Percentiles rank a stretch among this genome's conserved stretches.
Conservation (phyloP, 2,329 filamentous ascomycete species). For the Trichoderma semiorbis region DNA sequence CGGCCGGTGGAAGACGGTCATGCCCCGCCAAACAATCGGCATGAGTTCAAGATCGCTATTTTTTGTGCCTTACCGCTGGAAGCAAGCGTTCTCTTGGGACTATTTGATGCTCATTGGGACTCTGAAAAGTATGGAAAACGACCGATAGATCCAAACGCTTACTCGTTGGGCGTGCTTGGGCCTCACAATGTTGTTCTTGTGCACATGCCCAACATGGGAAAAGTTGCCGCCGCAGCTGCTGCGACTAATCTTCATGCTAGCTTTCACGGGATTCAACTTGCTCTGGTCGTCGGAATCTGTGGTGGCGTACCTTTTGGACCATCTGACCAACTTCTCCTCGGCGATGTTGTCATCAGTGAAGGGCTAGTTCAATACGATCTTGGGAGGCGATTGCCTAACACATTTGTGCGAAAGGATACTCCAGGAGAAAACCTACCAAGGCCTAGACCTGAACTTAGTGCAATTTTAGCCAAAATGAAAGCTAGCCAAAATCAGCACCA, state of each 20-base stretch:
- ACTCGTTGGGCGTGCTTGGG: constrained; percentile 24
- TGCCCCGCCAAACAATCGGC: not conserved
- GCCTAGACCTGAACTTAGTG: not conserved
- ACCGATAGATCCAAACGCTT: constrained; percentile 27
- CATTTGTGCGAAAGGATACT: not conserved
- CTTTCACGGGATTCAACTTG: constrained; percentile 29
- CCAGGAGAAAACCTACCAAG: not conserved
- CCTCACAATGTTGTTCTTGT: constrained; percentile 25
- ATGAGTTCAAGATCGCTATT: not conserved
- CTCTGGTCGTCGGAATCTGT: constrained; percentile 34
- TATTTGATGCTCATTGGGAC: constrained; percentile 18
- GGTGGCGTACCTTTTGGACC: not conserved
- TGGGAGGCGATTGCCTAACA: not conserved
- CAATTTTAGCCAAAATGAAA: not conserved
- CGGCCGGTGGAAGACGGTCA: not conserved
- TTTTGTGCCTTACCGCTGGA: constrained; percentile 1
- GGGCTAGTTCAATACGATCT: not conserved
- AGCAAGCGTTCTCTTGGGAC: constrained; percentile 1
- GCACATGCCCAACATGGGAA: constrained; percentile 20
- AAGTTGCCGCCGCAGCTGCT: constrained; percentile 21
- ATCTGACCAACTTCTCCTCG: not conserved
- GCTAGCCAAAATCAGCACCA: rapidly evolving
- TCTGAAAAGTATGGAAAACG: constrained; percentile 21
- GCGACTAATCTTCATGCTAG: constrained; percentile 26
- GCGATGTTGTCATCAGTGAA: not conserved